Base-by-base conservation (phyloP, 2,329 filamentous ascomycete species). In the Paecilomyces sp. region DNA sequence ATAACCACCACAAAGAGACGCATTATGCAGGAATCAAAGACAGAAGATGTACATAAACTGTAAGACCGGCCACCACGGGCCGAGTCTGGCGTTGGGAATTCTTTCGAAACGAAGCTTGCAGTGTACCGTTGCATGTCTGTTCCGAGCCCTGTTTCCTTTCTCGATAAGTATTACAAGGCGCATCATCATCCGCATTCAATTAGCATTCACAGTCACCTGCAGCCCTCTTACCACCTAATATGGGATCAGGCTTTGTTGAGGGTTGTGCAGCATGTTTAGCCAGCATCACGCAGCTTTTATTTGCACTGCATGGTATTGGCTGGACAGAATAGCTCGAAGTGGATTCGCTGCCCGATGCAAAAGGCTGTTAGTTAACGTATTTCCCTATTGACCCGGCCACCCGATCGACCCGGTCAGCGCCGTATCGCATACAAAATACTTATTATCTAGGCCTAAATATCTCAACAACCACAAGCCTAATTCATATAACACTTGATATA, bases 41-140 rank as follows among this genome's bases (percentile, higher is more conserved):
- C 68, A 62, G 65, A 65, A 70, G 69, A 73, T 75, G 73, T 75
- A 75, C 68, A 75, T 75, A 75, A 72, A 68, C 62, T 64, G 65
- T 65, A 66, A 71, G 65, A 72, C 66, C 67, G 70, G 67, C 70
- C 69, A 61, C 62, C 63, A 73, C 68, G 69, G 64, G 72, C 64
- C 67, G 67, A 68, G 66, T 65, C 67, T 70, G 72, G 71, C 68
- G 70, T 73, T 72, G 65, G 69, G 67, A 28, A 70, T 64, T 59
- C 63, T 56, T 59, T 67, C 63, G 31, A 50, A 52, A 52, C 47
- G 7, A 57, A 53, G 51, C 51, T 53, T n/a, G 51, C 51, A 47
- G 51, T 53, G 8, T 53, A 30, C 24, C 51, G 13, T 53, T 53
- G 51, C 51, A 15, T 53, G 51, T 25, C 51, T 25, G 28, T 53